Conservation (phyloP, 2,329 filamentous ascomycete species). For the Penicillium oxalicum region DNA sequence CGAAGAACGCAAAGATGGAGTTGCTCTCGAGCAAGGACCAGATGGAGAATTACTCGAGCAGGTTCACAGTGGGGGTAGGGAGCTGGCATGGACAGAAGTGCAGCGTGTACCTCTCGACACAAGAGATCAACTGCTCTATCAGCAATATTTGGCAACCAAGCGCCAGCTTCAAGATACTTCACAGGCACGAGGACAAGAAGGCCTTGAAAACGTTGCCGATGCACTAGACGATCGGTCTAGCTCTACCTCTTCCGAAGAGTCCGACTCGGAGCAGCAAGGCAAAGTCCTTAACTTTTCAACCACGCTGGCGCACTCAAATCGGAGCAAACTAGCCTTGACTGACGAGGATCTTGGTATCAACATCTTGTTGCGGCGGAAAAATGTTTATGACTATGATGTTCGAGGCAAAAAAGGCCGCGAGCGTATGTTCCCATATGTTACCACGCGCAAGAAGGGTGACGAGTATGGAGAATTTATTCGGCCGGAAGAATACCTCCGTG, state of each 20-base stretch:
- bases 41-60: constrained; percentile 59
- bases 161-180: constrained; percentile 78
- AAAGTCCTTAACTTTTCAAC: constrained; percentile 85
- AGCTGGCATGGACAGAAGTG: constrained; percentile 56
- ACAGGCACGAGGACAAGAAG: constrained; percentile 61
- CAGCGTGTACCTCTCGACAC: constrained; percentile 63
- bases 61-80: constrained; percentile 58
- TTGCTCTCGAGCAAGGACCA: constrained; percentile 51
- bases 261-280: constrained; percentile 83
- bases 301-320: constrained; percentile 72
- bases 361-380: constrained; percentile 78
- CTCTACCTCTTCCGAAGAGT: constrained; percentile 81
- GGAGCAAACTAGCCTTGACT: constrained; percentile 78
- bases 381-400: constrained; percentile 89
- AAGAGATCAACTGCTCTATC: constrained; percentile 73
- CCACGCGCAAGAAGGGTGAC: constrained; percentile 71
- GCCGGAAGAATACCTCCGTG: constrained; percentile 86
- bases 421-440: constrained; percentile 81
- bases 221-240: constrained; percentile 69
- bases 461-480: constrained; percentile 93
- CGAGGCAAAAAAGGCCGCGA: constrained; percentile 87
- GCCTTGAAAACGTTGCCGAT: constrained; percentile 70
- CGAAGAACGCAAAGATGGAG: constrained; percentile 60
- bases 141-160: constrained; percentile 87
- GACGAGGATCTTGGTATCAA: constrained; percentile 92